A percentile compares a stretch with the other conserved stretches of the same genome.
Conservation (phyloP, 1,284 basidiomycete species). For the Wallemia hederae region DNA sequence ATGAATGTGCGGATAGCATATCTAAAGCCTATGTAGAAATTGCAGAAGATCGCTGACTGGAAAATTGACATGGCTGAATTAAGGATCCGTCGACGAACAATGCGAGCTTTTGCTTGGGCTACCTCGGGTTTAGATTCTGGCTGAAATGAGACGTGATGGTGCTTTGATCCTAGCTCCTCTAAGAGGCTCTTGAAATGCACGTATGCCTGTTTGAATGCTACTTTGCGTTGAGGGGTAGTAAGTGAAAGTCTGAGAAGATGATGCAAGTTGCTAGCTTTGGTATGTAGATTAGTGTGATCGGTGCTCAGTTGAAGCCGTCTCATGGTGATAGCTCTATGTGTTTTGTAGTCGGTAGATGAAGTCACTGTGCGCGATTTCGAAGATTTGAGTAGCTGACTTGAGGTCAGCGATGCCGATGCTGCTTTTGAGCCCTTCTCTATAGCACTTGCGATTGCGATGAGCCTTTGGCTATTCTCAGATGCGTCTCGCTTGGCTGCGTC, state of each 20-base stretch:
- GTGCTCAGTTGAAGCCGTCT: background rate
- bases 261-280: background rate
- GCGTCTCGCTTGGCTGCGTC: background rate
- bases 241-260: background rate
- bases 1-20: background rate
- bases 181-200: background rate
- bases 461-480: background rate
- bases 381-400: background rate
- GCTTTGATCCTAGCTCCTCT: background rate
- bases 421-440: background rate
- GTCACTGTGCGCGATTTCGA: background rate
- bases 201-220: background rate
- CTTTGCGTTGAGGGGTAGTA: background rate
- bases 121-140: background rate
- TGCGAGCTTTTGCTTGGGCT: background rate
- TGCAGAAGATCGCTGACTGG: background rate
- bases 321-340: background rate
- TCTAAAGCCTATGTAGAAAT: background rate
- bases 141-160: background rate
- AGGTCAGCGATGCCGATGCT: background rate
- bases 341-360: background rate
- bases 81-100: background rate
- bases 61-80: background rate
- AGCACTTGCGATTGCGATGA: background rate
- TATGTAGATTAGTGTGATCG: background rate